Evolutionary conservation across 306 rosid species (phyloP), one percentile per base, ranked within the genome.

Genomic region (Medicago ruthenica): DNA sequence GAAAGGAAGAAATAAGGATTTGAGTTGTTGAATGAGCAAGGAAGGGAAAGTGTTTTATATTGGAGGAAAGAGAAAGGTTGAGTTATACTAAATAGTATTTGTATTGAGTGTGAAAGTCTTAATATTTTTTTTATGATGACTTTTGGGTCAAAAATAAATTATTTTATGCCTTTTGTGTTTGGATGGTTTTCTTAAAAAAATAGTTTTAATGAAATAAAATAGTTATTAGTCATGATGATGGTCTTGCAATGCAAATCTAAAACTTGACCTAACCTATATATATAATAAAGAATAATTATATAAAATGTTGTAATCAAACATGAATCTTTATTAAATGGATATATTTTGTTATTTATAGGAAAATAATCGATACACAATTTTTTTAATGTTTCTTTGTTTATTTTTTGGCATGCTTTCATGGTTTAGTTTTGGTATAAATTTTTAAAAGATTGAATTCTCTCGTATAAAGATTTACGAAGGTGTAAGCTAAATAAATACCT

Each of bases 11-110:
- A 15, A 68, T 13, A 31, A 48, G 31, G 21, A 21, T 45, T 67
- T 67, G 36, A 68, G 68, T 65, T 67, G 68, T 66, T 76, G 81
- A 31, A 31, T 76, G 54, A 60, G 71, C 63, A 58, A 15, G 11
- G 69, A 76, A 66, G 44, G 22, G 17, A 21, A 68, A 77, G 75
- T 68, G 51, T 70, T 57, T 77, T 18, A 68, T 27, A 27, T 77
- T 58, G 81, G 70, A 76, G 57, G 74, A 67, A 67, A 55, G 67
- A 22, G 36, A 12, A 13, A 48, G 48, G 68, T 57, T 57, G 9
- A 57, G 75, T 44, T 6, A 12, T 20, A 68, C 41, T 45, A 45
- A 66, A 77, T 68, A 59, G 69, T 10, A 42, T 2, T 42, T 67
- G 70, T 8, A 68, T 44, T 76, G 9, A 68, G 51, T 77, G 5